Conservation (phyloP, 345 rosid species). For the Dipteronia dyeriana region DNA sequence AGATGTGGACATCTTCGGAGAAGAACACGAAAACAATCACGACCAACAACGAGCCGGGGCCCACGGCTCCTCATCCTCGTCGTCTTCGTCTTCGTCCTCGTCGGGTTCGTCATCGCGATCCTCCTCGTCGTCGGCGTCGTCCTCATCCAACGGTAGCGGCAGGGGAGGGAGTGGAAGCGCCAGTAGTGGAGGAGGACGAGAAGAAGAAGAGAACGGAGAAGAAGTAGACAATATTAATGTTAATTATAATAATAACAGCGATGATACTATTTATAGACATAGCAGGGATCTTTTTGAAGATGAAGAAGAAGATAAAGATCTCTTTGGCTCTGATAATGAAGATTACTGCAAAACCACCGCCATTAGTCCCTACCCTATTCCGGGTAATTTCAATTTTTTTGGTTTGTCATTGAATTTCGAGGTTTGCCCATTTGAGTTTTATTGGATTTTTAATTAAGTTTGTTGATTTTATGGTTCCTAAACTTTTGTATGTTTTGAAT, state of each 20-base stretch:
- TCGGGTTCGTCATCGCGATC: slow-evolving; percentile 47
- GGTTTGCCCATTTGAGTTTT: neutral
- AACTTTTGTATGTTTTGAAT: neutral
- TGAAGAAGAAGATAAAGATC: slow-evolving; percentile 52
- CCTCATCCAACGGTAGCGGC: slow-evolving; percentile 41
- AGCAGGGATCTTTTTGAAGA: slow-evolving; percentile 17
- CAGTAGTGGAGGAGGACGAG: slow-evolving; percentile 53
- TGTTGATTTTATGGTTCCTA: neutral
- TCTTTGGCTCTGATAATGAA: slow-evolving; percentile 89
- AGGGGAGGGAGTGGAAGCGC: slow-evolving; percentile 47
- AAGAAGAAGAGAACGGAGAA: slow-evolving; percentile 48
- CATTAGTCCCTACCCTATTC: slow-evolving; percentile 60
- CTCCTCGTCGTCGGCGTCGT: slow-evolving; percentile 33
- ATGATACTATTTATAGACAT: slow-evolving; percentile 9
- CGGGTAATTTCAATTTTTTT: slow-evolving; percentile 45
- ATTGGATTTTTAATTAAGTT: neutral
- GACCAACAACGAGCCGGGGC: slow-evolving; percentile 30
- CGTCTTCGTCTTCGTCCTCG: slow-evolving; percentile 57
- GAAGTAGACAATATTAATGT: slow-evolving; percentile 31
- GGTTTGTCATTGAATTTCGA: neutral
- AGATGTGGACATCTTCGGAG: slow-evolving; percentile 50
- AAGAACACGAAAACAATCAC: slow-evolving; percentile 25
- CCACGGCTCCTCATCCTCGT: slow-evolving; percentile 52
- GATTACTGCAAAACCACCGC: slow-evolving; percentile 81
- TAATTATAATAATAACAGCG: slow-evolving; percentile 3